Evolutionary conservation across 2,329 filamentous ascomycete species (phyloP), one percentile per base, ranked within the genome.

Genomic region (Plenodomus tracheiphilus): DNA sequence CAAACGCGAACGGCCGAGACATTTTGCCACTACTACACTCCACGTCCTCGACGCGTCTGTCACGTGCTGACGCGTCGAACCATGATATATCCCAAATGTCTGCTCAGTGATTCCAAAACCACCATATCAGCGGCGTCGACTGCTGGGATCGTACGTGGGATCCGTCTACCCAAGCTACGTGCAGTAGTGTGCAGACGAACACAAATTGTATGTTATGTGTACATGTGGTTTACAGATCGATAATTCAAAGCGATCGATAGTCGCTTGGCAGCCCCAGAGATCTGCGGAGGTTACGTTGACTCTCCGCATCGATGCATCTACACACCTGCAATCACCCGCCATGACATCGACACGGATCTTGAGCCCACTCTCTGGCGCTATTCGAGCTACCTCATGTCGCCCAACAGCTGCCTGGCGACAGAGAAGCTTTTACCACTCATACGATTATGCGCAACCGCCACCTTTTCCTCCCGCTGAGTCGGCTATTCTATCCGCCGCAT

Each of bases 401-500:
- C 51, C 53, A 7, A 39, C 47, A 37, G 50, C 53, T 28, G 25
- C 44, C 9, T 53, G 51, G 42, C 47, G 54, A 43, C 64, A 64
- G 42, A 53, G 41, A 42, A 59, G 61, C 38, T 37, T 47, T 9
- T 73, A 72, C 46, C 71, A 73, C 45, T 73, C 71, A 6, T 69
- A 71, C 39, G 70, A 72, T 30, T 66, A 71, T 44, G 59, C 53
- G 7, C 61, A 66, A 45, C 77, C 83, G 13, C 76, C 82, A 2
- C 79, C 82, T 53, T 95, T 90, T 79, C 84, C 80, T 66, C 72
- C 78, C 54, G 80, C 82, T 69, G 91, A 97, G 77, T 77, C 80
- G 37, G 77, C 83, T 47, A 95, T 97, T 68, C 88, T 99, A 54
- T 81, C 87, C 39, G 85, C 91, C n/a, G 88, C 92, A 16, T 84